These are phyloP conservation scores for Mucor piriformis DNA, from an alignment of 371 early-diverging fungal genomes.

Conservation along the genomic window DNA sequence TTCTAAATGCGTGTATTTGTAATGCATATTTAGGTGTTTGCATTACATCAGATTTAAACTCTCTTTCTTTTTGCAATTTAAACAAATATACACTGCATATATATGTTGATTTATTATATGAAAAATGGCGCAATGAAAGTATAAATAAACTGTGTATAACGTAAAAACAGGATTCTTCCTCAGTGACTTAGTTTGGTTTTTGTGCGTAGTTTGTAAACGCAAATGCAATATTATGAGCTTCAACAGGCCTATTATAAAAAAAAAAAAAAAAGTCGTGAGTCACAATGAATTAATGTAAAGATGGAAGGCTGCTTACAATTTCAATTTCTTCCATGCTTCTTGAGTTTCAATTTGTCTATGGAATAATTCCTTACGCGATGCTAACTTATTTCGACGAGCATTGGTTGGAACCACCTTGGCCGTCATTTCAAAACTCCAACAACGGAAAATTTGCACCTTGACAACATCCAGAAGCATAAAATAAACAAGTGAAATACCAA, in stretches of 20 bases:
- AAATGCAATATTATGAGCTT: constrained; percentile 23
- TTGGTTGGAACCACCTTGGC: constrained; percentile 73
- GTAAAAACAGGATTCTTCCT: neutral
- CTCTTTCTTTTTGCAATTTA: too few species aligned
- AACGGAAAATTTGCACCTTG: constrained; percentile 79
- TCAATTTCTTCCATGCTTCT: constrained; percentile 27
- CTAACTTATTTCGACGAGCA: constrained; percentile 60
- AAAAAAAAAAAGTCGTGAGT: too few species aligned
- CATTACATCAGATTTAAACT: too few species aligned
- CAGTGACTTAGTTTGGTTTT: constrained; percentile 1
- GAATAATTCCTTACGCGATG: constrained; percentile 48
- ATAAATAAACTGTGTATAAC: too few species aligned
- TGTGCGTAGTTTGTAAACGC: constrained; percentile 29
- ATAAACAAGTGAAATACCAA: constrained; percentile 69
- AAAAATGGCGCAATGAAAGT: too few species aligned
- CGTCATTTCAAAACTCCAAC: constrained; percentile 71
- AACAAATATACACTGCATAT: too few species aligned
- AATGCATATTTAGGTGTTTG: too few species aligned
- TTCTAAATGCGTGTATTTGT: too few species aligned
- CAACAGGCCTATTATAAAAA: constrained; percentile 21
- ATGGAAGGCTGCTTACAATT: constrained; percentile 17
- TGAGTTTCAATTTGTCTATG: constrained; percentile 31
- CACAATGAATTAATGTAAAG: neutral
- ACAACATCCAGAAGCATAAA: constrained; percentile 85
- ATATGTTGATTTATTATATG: too few species aligned